These are phyloP conservation scores for Dothistroma pini DNA, from an alignment of 2,329 filamentous ascomycete species.

Conservation along the genomic window DNA sequence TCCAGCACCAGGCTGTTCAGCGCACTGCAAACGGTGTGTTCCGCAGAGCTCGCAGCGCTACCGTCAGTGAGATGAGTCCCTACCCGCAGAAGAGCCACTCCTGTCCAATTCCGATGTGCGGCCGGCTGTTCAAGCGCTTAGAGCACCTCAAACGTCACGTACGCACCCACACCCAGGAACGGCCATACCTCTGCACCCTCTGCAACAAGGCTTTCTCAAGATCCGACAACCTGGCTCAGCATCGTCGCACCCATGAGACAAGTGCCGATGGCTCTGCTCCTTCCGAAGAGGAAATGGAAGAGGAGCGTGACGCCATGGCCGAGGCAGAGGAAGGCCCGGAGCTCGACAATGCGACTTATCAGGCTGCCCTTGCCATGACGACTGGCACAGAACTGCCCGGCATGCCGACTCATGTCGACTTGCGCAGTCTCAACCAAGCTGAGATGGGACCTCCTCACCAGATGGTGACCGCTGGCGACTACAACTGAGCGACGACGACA, in stretches of 20 bases:
- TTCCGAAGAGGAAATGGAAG: slow-evolving; percentile 80
- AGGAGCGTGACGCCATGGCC: slow-evolving; percentile 80
- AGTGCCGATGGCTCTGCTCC: slow-evolving; percentile 61
- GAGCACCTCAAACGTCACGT: slow-evolving; percentile 99
- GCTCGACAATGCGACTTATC: slow-evolving; percentile 25
- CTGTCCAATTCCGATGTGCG: slow-evolving; percentile 97
- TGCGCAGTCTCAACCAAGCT: slow-evolving; percentile 33
- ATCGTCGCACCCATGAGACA: slow-evolving; percentile 77
- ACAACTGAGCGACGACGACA: slow-evolving; percentile 28
- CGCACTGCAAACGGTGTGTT: slow-evolving; percentile 68
- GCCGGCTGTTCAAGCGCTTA: slow-evolving; percentile 95
- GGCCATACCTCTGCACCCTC: slow-evolving; percentile 94
- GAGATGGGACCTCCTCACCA: slow-evolving; percentile 42
- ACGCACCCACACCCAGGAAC: slow-evolving; percentile 98
- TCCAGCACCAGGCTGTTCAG: slow-evolving; percentile 57
- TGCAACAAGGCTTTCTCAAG: slow-evolving; percentile 99
- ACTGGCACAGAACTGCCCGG: slow-evolving; percentile 31
- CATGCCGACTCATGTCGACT: slow-evolving; percentile 36
- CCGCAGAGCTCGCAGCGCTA: slow-evolving; percentile 87
- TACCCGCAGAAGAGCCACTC: slow-evolving; percentile 98
- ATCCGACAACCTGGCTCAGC: slow-evolving; percentile 98
- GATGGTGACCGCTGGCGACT: slow-evolving; percentile 45
- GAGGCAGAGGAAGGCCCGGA: slow-evolving; percentile 66
- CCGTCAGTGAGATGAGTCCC: slow-evolving; percentile 92
- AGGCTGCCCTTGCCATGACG: slow-evolving; percentile 28